Base-by-base conservation (phyloP, 2,329 filamentous ascomycete genomes). In the Diplodia scrobiculata region DNA sequence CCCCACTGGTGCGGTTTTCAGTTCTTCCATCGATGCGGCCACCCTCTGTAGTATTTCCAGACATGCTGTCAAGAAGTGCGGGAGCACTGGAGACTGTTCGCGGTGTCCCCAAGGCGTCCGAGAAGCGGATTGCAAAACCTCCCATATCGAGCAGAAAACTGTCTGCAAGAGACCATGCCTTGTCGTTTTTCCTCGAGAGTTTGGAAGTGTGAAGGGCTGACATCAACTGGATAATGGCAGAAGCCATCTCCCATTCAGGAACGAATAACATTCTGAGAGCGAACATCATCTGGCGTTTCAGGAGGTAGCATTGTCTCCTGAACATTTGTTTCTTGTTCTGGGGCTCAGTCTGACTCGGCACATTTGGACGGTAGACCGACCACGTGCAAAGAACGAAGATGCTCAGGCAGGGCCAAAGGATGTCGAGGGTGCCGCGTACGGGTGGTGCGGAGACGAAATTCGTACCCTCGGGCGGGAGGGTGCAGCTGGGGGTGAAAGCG, bases 371-470 rank as follows among this genome's bases (percentile, higher is more conserved):
- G 10, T 51, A 27, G 14, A 51, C 11, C 21, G 48, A 51, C 48
- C 48, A 51, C 10, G 48, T 51, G 13, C 48, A 51, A 5, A 51
- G 48, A 14, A 51, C 48, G 48, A 51, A 51, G 48, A 51, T 51
- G 48, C 48, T 51, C 9, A 51, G 48, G 25, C 48, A 51, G 11
- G 48, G 27, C 48, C 48, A 51, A 14, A 51, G 10, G 5, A 51
- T 51, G 48, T 27, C 48, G 10, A 51, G 7, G 13, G 48, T 51
- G 48, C 48, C 48, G 14, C 48, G 48, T 5, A 51, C 48, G 5
- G 48, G 19, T 5, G 48, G 48, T 4, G 48, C 3, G 5, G 48
- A 14, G 21, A 27, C 48, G 2, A 25, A 51, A 17, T 27, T 51
- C 19, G 48, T 51, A 17, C 21, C 21, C 48, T 11, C 10, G 0